phyloP scores from a whole-genome alignment of 352 stramenopile species.

The Pythium dissotocum region DNA sequence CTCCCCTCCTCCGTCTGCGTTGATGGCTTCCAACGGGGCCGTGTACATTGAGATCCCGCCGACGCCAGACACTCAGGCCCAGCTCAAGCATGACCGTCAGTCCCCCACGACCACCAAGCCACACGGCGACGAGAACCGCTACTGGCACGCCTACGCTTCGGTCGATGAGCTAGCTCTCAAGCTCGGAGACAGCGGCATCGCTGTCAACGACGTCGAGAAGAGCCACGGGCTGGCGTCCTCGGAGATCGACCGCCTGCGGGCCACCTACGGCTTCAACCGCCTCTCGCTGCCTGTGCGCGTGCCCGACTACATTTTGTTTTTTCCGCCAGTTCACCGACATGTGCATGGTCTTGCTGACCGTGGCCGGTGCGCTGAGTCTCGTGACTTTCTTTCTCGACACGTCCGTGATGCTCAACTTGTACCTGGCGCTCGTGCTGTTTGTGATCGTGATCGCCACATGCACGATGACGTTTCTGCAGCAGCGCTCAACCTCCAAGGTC shows the following conservation, averaged over 20 bases:
- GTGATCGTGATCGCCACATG: slow-evolving; percentile 41
- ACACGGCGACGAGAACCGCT: slow-evolving; percentile 19
- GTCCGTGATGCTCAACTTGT: slow-evolving; percentile 40
- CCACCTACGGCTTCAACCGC: slow-evolving; percentile 36
- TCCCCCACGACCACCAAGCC: background rate
- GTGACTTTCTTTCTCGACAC: slow-evolving; percentile 43
- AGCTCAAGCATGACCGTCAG: background rate
- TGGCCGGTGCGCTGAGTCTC: slow-evolving; percentile 37
- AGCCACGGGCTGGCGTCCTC: slow-evolving; percentile 28
- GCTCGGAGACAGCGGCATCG: slow-evolving; percentile 31
- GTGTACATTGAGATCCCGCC: slow-evolving; percentile 1
- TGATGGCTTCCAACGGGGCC: background rate
- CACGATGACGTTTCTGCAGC: slow-evolving; percentile 41
- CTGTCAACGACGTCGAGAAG: slow-evolving; percentile 31
- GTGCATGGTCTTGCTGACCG: slow-evolving; percentile 44
- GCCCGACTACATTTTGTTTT: slow-evolving; percentile 41
- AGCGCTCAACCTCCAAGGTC: slow-evolving; percentile 36
- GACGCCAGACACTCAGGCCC: background rate
- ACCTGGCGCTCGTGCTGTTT: slow-evolving; percentile 45
- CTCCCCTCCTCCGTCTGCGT: too few relatives aligned
- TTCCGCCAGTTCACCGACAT: slow-evolving; percentile 48
- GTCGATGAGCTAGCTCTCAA: slow-evolving; percentile 31
- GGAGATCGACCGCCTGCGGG: slow-evolving; percentile 21
- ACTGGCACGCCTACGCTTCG: slow-evolving; percentile 42
- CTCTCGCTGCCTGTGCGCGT: slow-evolving; percentile 36